A percentile compares a stretch with the other conserved stretches of the same genome.
These are phyloP conservation scores for Chloris gayana DNA, from an alignment of 176 grass and related monocot species.

Conservation along the genomic window DNA sequence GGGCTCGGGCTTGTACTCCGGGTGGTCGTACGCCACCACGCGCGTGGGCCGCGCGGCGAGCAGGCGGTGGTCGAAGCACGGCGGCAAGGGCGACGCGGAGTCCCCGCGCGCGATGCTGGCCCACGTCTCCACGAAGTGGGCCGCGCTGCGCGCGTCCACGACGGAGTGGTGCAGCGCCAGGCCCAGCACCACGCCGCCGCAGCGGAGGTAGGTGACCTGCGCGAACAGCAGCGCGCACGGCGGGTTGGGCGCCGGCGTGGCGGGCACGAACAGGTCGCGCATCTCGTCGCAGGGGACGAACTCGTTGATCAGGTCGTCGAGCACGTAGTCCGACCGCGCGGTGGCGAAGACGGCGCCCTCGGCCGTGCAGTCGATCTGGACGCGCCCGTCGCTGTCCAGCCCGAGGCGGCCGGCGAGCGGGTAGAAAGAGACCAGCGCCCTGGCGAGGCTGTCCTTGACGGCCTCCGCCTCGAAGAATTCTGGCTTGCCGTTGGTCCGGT, in stretches of 20 bases:
- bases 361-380: slow-evolving; percentile 67
- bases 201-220: slow-evolving; percentile 55
- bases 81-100: slow-evolving; percentile 9
- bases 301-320: slow-evolving; percentile 44
- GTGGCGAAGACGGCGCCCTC: slow-evolving; percentile 52
- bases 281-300: slow-evolving; percentile 46
- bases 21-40: slow-evolving; percentile 54
- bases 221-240: slow-evolving; percentile 41
- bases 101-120: slow-evolving; percentile 37
- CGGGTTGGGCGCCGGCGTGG: background rate
- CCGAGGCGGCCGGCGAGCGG: slow-evolving; percentile 72
- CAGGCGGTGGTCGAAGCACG: slow-evolving; percentile 45
- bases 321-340: slow-evolving; percentile 15
- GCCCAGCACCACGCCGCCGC: slow-evolving; percentile 61
- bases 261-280: slow-evolving; percentile 41
- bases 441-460: slow-evolving; percentile 43
- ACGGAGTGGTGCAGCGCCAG: slow-evolving; percentile 51
- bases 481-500: slow-evolving; percentile 9
- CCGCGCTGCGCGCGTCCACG: slow-evolving; percentile 43
- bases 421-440: slow-evolving; percentile 63
- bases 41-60: slow-evolving; percentile 41
- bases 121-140: slow-evolving; percentile 75
- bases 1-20: slow-evolving; percentile 61
- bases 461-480: slow-evolving; percentile 42
- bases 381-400: slow-evolving; percentile 12